phyloP scores from a whole-genome alignment of 1,139 yeast genomes.

The Geotrichum bryndzae region DNA sequence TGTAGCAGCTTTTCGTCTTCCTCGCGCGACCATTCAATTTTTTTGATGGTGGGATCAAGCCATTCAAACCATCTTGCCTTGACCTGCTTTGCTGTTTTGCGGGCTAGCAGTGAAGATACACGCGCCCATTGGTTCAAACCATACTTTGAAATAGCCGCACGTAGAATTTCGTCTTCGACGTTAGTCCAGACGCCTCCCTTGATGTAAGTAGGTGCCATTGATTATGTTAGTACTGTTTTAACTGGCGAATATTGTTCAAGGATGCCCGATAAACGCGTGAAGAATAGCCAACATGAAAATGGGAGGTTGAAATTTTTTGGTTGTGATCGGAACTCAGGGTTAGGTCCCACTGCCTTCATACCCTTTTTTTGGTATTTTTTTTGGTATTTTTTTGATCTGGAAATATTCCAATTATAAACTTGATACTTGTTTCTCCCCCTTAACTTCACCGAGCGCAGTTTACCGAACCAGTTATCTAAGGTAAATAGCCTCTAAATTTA shows the following conservation, averaged over 20 bases:
- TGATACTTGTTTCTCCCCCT: not conserved
- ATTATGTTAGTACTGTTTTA: not conserved
- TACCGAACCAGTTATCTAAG: not conserved
- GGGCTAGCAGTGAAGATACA: conserved; percentile 77
- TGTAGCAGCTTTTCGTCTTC: conserved; percentile 72
- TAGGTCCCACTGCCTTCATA: not conserved
- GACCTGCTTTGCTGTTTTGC: conserved; percentile 86
- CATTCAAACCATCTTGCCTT: conserved; percentile 91
- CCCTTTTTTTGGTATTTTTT: not conserved
- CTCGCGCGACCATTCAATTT: conserved; percentile 61
- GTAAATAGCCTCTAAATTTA: not conserved
- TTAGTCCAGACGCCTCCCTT: conserved; percentile 91
- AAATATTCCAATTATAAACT: not conserved
- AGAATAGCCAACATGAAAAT: not conserved
- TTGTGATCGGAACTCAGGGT: not conserved
- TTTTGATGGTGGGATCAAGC: conserved; percentile 66
- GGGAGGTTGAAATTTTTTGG: not conserved
- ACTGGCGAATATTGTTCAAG: not conserved
- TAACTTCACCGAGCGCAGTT: not conserved
- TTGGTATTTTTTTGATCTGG: not conserved
- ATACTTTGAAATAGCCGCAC: conserved; percentile 88
- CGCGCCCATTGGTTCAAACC: conserved; percentile 95
- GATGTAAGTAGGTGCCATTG: conserved; percentile 61
- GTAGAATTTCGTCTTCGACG: conserved; percentile 81
- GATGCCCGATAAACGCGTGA: not conserved